Base-by-base conservation (phyloP, 805 yeast species). In the Sungouiella thailandica region DNA sequence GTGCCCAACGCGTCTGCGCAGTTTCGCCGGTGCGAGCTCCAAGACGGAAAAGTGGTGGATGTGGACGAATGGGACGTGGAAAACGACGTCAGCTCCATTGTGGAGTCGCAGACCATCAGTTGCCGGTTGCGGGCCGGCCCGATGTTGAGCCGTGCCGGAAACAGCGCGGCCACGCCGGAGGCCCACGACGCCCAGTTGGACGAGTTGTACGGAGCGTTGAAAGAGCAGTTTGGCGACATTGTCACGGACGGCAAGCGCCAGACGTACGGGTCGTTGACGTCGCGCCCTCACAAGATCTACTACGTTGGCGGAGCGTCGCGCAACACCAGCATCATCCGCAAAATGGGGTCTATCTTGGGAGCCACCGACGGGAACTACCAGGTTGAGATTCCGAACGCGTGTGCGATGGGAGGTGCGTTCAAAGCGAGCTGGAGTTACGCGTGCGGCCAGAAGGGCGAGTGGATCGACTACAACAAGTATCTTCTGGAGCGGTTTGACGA, bases 381-480 rank as follows among this genome's bases (percentile, higher is more conserved):
- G 39, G 79, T 83, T 24, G 88, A 84, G 49, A 74, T 85, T 29
- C 78, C 90, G 6, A 88, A 88, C 58, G 93, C 96, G 1, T 88
- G 96, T 68, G 96, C 96, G 0, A 57, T 85, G 23, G 96, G 96
- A 17, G 95, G 96, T 4, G 90, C 94, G 26, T 84, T 72, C 60
- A 83, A 84, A 53, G 90, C 95, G 1, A 65, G 80, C 30, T 87
- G 94, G 94, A 74, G 85, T 24, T 58, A 55, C 37, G 42, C 51
- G 34, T 60, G 60, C 36, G 70, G 64, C 40, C 22, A 36, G 16
- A 43, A 49, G 13, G 47, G 46, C 7, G 37, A 50, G 11, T 70
- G 60, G 71, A 60, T 57, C 49, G 64, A 36, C 65, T 80, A 65
- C 52, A 59, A 60, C 69, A 46, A 62, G 47, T 52, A 60, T 52